Percentiles rank a stretch among this genome's conserved stretches.
phyloP scores from a whole-genome alignment of 164 flowering plant species.

The Chimonanthus salicifolius region DNA sequence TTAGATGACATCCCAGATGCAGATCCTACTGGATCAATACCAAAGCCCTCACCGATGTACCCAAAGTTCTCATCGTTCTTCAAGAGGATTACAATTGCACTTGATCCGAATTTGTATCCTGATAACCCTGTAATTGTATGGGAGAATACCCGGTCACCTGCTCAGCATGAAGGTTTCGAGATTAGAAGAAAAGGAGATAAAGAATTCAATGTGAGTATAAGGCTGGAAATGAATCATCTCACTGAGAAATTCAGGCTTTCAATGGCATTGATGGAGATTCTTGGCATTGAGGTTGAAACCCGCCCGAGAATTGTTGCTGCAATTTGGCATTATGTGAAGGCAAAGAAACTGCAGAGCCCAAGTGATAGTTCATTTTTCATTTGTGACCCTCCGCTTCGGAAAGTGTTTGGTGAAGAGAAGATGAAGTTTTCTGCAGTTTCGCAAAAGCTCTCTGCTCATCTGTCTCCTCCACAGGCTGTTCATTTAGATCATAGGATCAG shows the following conservation, averaged over 20 bases:
- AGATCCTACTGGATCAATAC: constrained; percentile 37
- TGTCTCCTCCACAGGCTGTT: constrained; percentile 60
- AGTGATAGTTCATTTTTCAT: constrained; percentile 54
- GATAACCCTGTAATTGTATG: constrained; percentile 71
- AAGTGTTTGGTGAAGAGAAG: constrained; percentile 80
- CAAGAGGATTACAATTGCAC: constrained; percentile 64
- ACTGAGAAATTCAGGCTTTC: constrained; percentile 79
- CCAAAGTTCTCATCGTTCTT: constrained; percentile 81
- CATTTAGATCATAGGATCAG: constrained; percentile 71
- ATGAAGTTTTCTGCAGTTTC: constrained; percentile 61
- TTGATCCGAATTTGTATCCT: constrained; percentile 77
- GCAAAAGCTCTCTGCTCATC: constrained; percentile 61
- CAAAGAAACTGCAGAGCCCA: constrained; percentile 56
- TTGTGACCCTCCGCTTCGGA: constrained; percentile 73
- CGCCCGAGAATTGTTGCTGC: constrained; percentile 69
- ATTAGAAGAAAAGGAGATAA: constrained; percentile 84
- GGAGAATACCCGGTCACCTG: constrained; percentile 69
- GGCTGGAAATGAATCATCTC: constrained; percentile 70
- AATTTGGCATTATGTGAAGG: constrained; percentile 80
- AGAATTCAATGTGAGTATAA: constrained; percentile 60
- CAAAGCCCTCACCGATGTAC: constrained; percentile 26
- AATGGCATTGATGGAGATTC: constrained; percentile 53
- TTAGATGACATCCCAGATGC: constrained; percentile 66
- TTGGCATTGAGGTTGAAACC: constrained; percentile 78
- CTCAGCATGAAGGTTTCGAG: constrained; percentile 81